Percentiles rank a stretch among this genome's conserved stretches.
Conservation (phyloP, 805 yeast genomes). For the Clavispora fructus region DNA sequence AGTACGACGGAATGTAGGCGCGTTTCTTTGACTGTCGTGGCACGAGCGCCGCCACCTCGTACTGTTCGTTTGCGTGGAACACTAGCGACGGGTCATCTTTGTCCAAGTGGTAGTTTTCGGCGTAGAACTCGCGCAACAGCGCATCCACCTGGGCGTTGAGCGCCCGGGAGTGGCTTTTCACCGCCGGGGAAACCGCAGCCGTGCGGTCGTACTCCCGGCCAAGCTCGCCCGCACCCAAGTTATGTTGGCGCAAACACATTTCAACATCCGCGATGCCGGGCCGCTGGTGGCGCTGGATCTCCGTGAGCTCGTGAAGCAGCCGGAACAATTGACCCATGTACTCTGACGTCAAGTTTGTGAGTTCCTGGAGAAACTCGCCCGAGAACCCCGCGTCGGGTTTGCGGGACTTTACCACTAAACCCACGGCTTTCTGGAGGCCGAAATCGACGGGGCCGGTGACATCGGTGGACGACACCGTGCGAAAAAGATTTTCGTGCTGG, state of each 20-base stretch:
- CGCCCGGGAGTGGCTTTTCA: constrained; percentile 3
- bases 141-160: constrained; percentile 5
- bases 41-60: constrained; percentile 49
- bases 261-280: constrained; percentile 50
- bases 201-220: constrained; percentile 26
- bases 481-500: neutral
- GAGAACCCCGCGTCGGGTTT: constrained; percentile 16
- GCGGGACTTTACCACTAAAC: constrained; percentile 18
- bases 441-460: constrained; percentile 19
- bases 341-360: constrained; percentile 23
- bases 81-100: constrained; percentile 41
- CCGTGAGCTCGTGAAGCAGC: constrained; percentile 46
- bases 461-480: neutral
- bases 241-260: constrained; percentile 39
- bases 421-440: constrained; percentile 25
- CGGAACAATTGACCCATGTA: constrained; percentile 33
- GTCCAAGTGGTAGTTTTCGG: constrained; percentile 19
- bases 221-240: constrained; percentile 36
- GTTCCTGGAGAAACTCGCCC: constrained; percentile 23
- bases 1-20: constrained; percentile 60
- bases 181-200: neutral
- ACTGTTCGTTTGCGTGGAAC: constrained; percentile 49
- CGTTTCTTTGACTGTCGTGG: constrained; percentile 42
- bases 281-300: constrained; percentile 54
- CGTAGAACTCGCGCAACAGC: constrained; percentile 11